Evolutionary conservation across 139 green algal genomes (phyloP), one percentile per base, ranked within the genome.

Genomic region (Closterium sp.): DNA sequence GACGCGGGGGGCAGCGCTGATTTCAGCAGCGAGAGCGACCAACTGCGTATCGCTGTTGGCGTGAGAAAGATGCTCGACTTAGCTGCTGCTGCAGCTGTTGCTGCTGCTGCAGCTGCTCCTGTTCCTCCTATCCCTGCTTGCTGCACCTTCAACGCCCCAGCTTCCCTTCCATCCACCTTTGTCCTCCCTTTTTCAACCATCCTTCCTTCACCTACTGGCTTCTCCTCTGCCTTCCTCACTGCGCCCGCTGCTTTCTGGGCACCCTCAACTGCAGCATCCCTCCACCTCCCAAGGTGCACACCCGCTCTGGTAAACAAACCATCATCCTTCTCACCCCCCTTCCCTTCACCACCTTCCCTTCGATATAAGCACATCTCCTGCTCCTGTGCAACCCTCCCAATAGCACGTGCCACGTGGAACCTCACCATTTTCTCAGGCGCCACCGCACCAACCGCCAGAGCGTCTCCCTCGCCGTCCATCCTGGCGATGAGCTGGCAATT

Each of bases 401-500:
- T 76, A 28, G 55, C 55, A 12, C 55, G 55, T 76, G 55, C 55
- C 55, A 76, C 55, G 16, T 76, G 55, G 55, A 76, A 76, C 55
- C 55, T 76, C 55, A 86, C 83, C 83, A 86, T 86, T 32, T 86
- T 21, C 25, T 86, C 83, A 33, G 83, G 83, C n/a, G 83, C 83
- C n/a, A 86, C 3, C 6, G 30, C 83, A 4, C 28, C 83, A 86
- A 33, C 83, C 1, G 83, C 83, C 30, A 86, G 5, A 33, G 83
- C 83, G 16, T 86, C 83, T 32, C 83, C 83, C 28, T 86, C 28
- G 7, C 9, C 25, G 83, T 86, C 83, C 83, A 86, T 32, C n/a
- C 83, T 32, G 30, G 83, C 83, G 8, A 86, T 33, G 83, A 32
- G 83, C 30, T 32, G 30, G 83, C 83, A 34, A 33, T 33, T 86